These are phyloP conservation scores for Blastobotrys peoriensis DNA, from an alignment of 805 yeast genomes.

Conservation along the genomic window DNA sequence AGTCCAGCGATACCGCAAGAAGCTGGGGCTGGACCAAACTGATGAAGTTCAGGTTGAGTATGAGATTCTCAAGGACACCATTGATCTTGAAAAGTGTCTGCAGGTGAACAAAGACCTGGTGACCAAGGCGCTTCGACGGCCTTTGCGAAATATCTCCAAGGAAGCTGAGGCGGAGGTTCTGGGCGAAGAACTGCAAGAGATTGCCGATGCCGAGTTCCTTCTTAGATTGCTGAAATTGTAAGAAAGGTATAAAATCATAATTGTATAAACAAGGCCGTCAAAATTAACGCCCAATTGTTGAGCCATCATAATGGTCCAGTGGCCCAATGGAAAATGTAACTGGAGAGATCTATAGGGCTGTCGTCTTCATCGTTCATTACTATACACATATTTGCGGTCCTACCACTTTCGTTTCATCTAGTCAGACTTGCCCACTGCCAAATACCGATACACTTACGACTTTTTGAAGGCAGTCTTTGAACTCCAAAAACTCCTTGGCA, in stretches of 20 bases:
- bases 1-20: constrained; percentile 95
- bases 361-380: no score
- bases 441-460: constrained; percentile 15
- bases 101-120: constrained; percentile 60
- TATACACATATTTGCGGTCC: no score
- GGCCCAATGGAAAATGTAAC: no score
- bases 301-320: no score
- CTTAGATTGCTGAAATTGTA: constrained; percentile 66
- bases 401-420: constrained; percentile 8
- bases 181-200: constrained; percentile 79
- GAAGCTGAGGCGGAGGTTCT: constrained; percentile 46
- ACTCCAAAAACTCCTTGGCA: constrained; percentile 17
- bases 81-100: constrained; percentile 43
- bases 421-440: background rate
- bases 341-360: no score
- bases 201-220: constrained; percentile 69
- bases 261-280: no score
- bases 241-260: background rate
- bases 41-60: constrained; percentile 91
- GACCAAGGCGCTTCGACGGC: constrained; percentile 68
- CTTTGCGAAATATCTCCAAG: constrained; percentile 39
- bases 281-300: no score
- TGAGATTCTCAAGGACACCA: constrained; percentile 48
- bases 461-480: constrained; percentile 15
- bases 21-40: constrained; percentile 88